A percentile compares a stretch with the other conserved stretches of the same genome.
Conservation (phyloP, 2,329 filamentous ascomycete species). For the Drechslera avenae region DNA sequence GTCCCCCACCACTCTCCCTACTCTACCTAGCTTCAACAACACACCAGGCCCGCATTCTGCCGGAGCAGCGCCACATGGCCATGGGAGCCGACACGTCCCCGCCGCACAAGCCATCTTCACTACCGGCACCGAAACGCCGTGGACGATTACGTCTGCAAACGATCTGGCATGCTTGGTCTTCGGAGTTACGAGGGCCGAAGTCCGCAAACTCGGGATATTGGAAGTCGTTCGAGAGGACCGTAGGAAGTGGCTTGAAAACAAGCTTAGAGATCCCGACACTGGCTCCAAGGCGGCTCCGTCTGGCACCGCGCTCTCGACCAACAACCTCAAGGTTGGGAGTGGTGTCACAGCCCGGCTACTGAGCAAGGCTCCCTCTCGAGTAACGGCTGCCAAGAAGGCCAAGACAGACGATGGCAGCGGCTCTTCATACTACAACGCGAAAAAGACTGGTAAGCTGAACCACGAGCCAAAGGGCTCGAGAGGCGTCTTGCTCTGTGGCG, state of each 20-base stretch:
- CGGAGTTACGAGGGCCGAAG: slow-evolving; percentile 95
- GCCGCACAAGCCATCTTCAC: slow-evolving; percentile 97
- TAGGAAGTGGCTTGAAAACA: slow-evolving; percentile 85
- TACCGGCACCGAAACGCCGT: slow-evolving; percentile 86
- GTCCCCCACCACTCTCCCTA: slow-evolving; percentile 55
- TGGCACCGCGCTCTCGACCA: slow-evolving; percentile 45
- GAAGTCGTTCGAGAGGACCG: slow-evolving; percentile 92
- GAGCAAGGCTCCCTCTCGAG: slow-evolving; percentile 74
- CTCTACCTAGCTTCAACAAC: slow-evolving; percentile 43
- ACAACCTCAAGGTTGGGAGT: slow-evolving; percentile 69
- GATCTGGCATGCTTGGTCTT: slow-evolving; percentile 97
- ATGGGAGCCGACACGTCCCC: slow-evolving; percentile 87
- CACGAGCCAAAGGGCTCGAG: slow-evolving; percentile 77
- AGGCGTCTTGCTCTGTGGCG: slow-evolving; percentile 90
- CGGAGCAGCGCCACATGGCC: slow-evolving; percentile 68
- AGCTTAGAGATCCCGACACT: slow-evolving; percentile 69
- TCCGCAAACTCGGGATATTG: slow-evolving; percentile 91
- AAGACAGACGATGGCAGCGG: slow-evolving; percentile 67
- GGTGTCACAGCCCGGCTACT: slow-evolving; percentile 88
- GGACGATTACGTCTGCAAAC: slow-evolving; percentile 95
- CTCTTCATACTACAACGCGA: slow-evolving; percentile 54
- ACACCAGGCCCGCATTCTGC: slow-evolving; percentile 42
- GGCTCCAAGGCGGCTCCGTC: slow-evolving; percentile 50
- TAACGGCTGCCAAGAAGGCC: slow-evolving; percentile 61
- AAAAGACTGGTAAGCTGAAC: slow-evolving; percentile 60